Conservation (phyloP, 164 flowering plant species). For the Magnolia kwangsiensis region DNA sequence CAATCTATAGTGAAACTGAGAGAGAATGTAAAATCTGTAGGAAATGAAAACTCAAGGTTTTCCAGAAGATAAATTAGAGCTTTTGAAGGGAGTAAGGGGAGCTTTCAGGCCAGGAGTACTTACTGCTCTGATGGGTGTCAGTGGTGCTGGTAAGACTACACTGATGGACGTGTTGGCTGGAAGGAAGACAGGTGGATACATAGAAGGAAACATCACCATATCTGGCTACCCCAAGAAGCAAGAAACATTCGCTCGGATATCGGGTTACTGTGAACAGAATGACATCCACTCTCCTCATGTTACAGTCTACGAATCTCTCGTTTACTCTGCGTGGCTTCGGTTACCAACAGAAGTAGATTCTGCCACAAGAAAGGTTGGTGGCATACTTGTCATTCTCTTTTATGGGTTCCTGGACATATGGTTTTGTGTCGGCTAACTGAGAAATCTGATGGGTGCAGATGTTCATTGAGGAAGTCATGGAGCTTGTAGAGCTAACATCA, state of each 20-base stretch:
- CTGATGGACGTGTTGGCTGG: conserved; percentile 54
- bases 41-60: too few species aligned
- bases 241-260: conserved; percentile 47
- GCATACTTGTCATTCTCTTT: background rate
- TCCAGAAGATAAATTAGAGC: too few species aligned
- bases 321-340: too few species aligned
- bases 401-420: background rate
- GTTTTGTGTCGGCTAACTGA: background rate
- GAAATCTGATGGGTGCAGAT: conserved; percentile 26
- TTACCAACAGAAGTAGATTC: too few species aligned
- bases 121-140: conserved; percentile 55
- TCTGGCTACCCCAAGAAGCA: conserved; percentile 53
- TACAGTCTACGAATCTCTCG: too few species aligned
- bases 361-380: too few species aligned
- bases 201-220: conserved; percentile 42
- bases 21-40: too few species aligned
- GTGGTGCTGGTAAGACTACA: conserved; percentile 61
- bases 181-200: conserved; percentile 46
- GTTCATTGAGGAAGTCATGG: conserved; percentile 57
- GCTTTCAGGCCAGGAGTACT: conserved; percentile 41
- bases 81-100: too few species aligned
- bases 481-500: conserved; percentile 42
- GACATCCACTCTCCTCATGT: conserved; percentile 13
- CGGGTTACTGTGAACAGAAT: conserved; percentile 54
- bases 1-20: too few species aligned